Percentiles rank a stretch among this genome's conserved stretches.
Conservation (phyloP, 2,329 filamentous ascomycete species). For the Pseudocercospora vitis region DNA sequence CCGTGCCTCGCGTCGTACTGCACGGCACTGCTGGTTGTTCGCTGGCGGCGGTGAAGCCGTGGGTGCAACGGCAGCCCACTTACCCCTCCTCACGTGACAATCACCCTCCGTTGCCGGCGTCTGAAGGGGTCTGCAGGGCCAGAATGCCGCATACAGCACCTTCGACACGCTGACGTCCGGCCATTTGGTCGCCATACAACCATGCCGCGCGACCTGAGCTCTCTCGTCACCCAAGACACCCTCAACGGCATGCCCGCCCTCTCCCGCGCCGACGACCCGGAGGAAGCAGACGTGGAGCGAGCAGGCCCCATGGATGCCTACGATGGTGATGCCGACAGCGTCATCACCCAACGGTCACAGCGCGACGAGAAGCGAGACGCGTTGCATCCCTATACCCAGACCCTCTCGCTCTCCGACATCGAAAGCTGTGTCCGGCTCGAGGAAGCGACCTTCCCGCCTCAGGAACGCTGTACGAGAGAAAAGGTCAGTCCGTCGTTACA, state of each 20-base stretch:
- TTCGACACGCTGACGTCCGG: too few relatives aligned
- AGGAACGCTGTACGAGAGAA: slow-evolving; percentile 58
- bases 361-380: slow-evolving; percentile 48
- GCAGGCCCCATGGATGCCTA: slow-evolving; percentile 11
- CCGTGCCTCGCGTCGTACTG: too few relatives aligned
- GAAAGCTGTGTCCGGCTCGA: slow-evolving; percentile 63
- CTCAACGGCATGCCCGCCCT: slow-evolving; percentile 38
- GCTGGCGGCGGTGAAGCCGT: slow-evolving; percentile 3
- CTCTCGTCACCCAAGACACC: slow-evolving; percentile 36
- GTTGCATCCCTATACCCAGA: slow-evolving; percentile 71
- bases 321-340: slow-evolving; percentile 14
- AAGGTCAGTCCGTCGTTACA: slow-evolving; percentile 51
- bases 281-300: background rate
- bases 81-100: too few relatives aligned
- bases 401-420: slow-evolving; percentile 66
- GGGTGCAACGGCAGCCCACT: too few relatives aligned
- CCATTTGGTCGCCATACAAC: too few relatives aligned
- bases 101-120: too few relatives aligned
- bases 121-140: background rate
- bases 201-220: slow-evolving; percentile 47
- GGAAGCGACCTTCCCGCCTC: slow-evolving; percentile 57
- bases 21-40: background rate
- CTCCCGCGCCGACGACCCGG: slow-evolving; percentile 34
- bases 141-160: too few relatives aligned
- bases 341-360: slow-evolving; percentile 21